Percentiles rank a stretch among this genome's conserved stretches.
Evolutionary conservation across 108 stramenopile genomes (phyloP).

Genomic region (Nannochloropsis salina): DNA sequence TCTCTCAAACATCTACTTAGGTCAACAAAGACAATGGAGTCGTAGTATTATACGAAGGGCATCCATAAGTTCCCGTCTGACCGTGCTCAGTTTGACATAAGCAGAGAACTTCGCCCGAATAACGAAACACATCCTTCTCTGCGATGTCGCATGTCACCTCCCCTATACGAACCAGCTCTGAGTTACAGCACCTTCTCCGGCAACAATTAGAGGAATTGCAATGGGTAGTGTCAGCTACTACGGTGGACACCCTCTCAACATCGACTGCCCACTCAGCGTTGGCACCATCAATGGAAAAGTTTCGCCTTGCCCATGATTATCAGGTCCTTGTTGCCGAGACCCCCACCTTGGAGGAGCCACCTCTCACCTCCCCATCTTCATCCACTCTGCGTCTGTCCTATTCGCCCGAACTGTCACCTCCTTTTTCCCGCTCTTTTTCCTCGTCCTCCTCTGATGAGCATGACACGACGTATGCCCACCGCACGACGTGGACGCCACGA

Average conservation of each 20-base stretch:
- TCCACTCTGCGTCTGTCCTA: too few species aligned
- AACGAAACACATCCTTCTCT: background rate
- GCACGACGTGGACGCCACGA: too few species aligned
- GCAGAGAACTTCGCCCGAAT: too few species aligned
- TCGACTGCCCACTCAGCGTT: background rate
- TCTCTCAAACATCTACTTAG: too few species aligned
- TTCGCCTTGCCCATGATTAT: too few species aligned
- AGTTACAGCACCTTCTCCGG: background rate
- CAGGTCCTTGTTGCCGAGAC: too few species aligned
- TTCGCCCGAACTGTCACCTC: background rate
- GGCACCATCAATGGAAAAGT: background rate
- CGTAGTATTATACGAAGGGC: too few species aligned
- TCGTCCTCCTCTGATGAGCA: background rate
- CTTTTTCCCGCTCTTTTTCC: background rate
- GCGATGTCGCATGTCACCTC: background rate
- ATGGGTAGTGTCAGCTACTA: background rate
- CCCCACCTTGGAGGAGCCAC: too few species aligned
- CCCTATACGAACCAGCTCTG: background rate
- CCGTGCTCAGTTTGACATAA: too few species aligned
- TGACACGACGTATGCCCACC: background rate
- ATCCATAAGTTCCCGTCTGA: too few species aligned
- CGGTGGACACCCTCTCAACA: background rate
- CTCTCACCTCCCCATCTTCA: too few species aligned
- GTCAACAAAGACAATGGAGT: too few species aligned
- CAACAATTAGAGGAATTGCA: background rate